phyloP scores from a whole-genome alignment of 805 yeast species.

The Cyberlindnera saturnus region DNA sequence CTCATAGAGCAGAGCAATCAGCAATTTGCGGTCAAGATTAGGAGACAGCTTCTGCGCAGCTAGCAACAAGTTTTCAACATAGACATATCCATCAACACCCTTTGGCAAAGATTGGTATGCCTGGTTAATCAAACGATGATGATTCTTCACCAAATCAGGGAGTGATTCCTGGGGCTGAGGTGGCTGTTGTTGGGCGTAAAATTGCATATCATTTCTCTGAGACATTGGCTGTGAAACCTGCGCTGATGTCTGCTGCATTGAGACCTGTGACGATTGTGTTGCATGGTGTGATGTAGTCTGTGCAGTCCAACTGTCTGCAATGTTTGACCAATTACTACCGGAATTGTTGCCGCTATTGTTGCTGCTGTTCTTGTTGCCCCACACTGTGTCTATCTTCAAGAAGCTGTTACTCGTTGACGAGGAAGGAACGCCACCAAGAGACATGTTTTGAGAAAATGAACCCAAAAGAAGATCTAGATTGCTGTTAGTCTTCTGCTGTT shows the following conservation, averaged over 20 bases:
- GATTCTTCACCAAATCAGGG: not conserved
- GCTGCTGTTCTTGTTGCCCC: not conserved
- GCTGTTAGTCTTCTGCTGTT: too few relatives aligned
- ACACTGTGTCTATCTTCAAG: conserved; percentile 5
- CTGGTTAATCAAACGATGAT: not conserved
- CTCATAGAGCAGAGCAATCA: not conserved
- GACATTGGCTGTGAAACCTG: not conserved
- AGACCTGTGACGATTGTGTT: not conserved
- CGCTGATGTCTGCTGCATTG: not conserved
- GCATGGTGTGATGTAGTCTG: not conserved
- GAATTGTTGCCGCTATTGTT: not conserved
- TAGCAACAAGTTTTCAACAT: not conserved
- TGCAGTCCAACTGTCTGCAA: not conserved
- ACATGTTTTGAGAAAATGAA: not conserved
- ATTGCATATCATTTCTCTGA: not conserved
- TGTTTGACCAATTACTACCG: not conserved
- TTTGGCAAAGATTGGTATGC: not conserved
- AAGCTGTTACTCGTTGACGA: not conserved
- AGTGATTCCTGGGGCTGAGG: not conserved
- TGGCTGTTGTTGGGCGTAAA: not conserved
- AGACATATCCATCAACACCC: not conserved
- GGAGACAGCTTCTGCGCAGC: not conserved
- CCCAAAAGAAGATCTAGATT: not conserved
- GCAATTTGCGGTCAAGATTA: not conserved
- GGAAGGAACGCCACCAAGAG: not conserved